phyloP scores from a whole-genome alignment of 2,329 filamentous ascomycete species.

The Phaeophleospora eucalypticola region DNA sequence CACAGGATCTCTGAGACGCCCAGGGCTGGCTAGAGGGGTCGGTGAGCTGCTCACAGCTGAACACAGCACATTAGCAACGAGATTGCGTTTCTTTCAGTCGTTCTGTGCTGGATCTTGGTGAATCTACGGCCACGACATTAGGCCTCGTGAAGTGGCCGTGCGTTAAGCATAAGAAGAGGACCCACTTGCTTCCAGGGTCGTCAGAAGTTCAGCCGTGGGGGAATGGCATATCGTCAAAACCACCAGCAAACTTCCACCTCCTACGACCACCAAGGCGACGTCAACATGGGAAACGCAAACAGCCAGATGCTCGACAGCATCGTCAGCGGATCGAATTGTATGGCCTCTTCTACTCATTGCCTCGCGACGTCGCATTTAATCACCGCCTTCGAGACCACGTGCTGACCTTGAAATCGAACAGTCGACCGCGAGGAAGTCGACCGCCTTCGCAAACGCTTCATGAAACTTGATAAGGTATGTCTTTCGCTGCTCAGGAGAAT shows the following conservation, averaged over 20 bases:
- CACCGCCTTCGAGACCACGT: slow-evolving; percentile 7
- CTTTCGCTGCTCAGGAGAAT: neutral
- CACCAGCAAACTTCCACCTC: neutral
- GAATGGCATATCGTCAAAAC: neutral
- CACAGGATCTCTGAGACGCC: neutral
- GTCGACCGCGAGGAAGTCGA: slow-evolving; percentile 98
- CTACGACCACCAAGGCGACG: neutral
- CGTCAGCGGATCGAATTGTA: slow-evolving; percentile 94
- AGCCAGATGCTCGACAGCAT: slow-evolving; percentile 85
- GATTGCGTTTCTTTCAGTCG: too few relatives aligned
- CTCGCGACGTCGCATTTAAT: neutral
- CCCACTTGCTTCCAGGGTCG: neutral
- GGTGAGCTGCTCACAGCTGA: neutral
- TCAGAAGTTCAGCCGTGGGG: neutral
- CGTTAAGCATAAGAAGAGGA: neutral
- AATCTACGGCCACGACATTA: neutral
- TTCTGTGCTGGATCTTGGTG: too few relatives aligned
- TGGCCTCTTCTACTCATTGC: slow-evolving; percentile 27
- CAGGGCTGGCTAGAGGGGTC: neutral
- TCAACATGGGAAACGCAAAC: slow-evolving; percentile 52
- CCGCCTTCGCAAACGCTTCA: slow-evolving; percentile 90
- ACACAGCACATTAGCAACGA: too few relatives aligned
- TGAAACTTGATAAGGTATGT: slow-evolving; percentile 95
- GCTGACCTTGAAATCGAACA: slow-evolving; percentile 38
- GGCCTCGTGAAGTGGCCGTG: neutral